Base-by-base conservation (phyloP, 495 filamentous ascomycete species). In the Trichoderma parareesei region DNA sequence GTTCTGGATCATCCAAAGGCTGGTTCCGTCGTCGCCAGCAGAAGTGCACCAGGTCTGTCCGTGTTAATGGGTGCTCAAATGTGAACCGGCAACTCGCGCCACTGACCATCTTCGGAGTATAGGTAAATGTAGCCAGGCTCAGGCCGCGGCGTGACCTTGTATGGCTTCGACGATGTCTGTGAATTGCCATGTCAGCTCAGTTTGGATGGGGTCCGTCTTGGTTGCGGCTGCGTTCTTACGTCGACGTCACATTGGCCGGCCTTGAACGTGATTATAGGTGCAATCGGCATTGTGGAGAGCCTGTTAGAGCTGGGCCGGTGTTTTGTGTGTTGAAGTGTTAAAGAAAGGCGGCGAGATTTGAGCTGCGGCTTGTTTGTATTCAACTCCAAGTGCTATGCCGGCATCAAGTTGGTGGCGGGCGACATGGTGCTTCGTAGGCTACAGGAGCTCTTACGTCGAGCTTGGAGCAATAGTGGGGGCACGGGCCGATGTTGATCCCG, bases 211-310 rank as follows among this genome's bases (percentile, higher is more conserved):
- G n/a, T 37, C 38, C 16, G 61, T 48, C 35, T 62, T 55, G n/a
- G n/a, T n/a, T n/a, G 66, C 33, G 61, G 38, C 64, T 46, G 67
- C 60, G 62, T 82, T 27, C 89, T 69, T 77, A 98, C 93, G 77
- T 91, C 84, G 61, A 95, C 73, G 27, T 92, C 86, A 78, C 95
- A 99, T 75, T 84, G 85, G 74, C 95, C 95, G 68, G 93, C 95
- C 83, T 96, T 98, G 82, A 99, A 97, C 5, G 92, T 95, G 72
- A 99, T 92, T 70, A 97, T 83, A 38, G 92, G 93, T 67, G 78
- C 75, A 78, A 87, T 86, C 64, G 91, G 90, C 92, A 95, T 95
- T 35, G 18, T 35, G 61, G n/a, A 14, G 18, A 3, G 42, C 60
- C 60, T 13, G 9, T 37, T 42, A 37, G n/a, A 61, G 16, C n/a